These are phyloP conservation scores for Musa troglodytarum DNA, from an alignment of 176 grass and related monocot genomes.

Conservation along the genomic window DNA sequence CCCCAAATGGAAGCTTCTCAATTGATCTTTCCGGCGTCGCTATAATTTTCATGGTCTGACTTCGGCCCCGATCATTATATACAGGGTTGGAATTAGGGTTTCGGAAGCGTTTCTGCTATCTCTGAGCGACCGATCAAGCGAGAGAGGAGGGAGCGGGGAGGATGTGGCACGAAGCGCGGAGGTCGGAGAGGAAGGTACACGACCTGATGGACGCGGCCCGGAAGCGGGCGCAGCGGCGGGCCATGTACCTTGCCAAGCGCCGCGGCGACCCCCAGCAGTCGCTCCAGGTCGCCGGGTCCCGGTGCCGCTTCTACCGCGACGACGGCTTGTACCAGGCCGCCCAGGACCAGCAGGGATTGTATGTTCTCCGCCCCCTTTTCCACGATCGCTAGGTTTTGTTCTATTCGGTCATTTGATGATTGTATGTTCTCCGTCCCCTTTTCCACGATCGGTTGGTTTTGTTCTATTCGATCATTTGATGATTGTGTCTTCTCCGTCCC, in stretches of 20 bases:
- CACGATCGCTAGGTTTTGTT: neutral
- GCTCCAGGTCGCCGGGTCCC: conserved; percentile 61
- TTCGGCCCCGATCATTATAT: neutral
- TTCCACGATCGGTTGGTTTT: no score
- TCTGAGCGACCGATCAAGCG: neutral
- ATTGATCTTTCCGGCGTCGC: neutral
- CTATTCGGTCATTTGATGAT: neutral
- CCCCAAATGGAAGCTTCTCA: neutral
- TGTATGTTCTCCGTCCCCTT: no score
- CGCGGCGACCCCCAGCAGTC: conserved; percentile 81
- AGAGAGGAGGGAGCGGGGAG: neutral
- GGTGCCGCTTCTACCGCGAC: conserved; percentile 85
- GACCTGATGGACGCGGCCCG: conserved; percentile 91
- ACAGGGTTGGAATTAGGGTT: neutral
- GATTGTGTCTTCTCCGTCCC: no score
- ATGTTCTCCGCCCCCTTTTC: conserved; percentile 11
- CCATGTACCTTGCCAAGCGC: conserved; percentile 69
- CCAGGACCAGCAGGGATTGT: conserved; percentile 94
- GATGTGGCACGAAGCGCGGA: conserved; percentile 98
- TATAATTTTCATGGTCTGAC: neutral
- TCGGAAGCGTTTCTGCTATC: neutral
- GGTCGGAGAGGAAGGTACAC: conserved; percentile 89
- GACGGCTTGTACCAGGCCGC: conserved; percentile 90
- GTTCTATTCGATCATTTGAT: no score
- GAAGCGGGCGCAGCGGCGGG: conserved; percentile 74